Conservation (phyloP, 2,329 filamentous ascomycete species). For the Graphilbum ipis-grandicollis region DNA sequence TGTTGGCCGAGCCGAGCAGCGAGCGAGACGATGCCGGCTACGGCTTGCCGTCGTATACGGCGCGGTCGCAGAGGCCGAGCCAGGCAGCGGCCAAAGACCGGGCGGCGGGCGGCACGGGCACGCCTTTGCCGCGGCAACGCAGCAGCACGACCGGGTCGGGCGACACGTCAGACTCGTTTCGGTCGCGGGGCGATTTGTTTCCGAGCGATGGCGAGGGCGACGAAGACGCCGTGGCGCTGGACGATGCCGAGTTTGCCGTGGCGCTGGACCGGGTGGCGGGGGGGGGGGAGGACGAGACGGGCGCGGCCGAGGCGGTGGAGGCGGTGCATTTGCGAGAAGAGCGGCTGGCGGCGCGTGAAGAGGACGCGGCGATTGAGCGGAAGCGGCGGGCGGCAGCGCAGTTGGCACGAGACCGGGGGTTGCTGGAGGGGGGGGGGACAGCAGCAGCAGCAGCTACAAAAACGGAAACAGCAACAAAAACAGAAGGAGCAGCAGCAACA, state of each 20-base stretch:
- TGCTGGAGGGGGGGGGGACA: conserved; percentile 15
- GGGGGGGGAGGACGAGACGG: too few species aligned
- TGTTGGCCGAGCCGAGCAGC: conserved; percentile 31
- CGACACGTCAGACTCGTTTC: conserved; percentile 68
- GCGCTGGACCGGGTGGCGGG: conserved; percentile 49
- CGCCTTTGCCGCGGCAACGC: conserved; percentile 19
- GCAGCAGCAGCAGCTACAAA: neutral
- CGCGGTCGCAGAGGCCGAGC: neutral
- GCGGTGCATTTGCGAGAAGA: conserved; percentile 29
- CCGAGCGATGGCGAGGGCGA: conserved; percentile 74
- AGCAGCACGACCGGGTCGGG: conserved; percentile 68
- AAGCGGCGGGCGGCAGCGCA: conserved; percentile 34
- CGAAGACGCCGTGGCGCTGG: conserved; percentile 81
- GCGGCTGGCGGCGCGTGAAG: conserved; percentile 28
- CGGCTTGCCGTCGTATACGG: neutral
- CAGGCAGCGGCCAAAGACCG: neutral
- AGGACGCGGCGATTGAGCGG: conserved; percentile 33
- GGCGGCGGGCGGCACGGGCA: neutral
- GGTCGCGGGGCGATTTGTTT: conserved; percentile 78
- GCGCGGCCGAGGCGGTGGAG: neutral
- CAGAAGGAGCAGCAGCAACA: conserved; percentile 1
- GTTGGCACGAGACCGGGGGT: conserved; percentile 31
- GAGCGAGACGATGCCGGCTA: neutral
- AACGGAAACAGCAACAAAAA: neutral
- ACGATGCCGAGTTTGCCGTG: conserved; percentile 73